Percentiles rank a stretch among this genome's conserved stretches.
Evolutionary conservation across 2,329 filamentous ascomycete species (phyloP).

Genomic region (Xylaria hypoxylon): DNA sequence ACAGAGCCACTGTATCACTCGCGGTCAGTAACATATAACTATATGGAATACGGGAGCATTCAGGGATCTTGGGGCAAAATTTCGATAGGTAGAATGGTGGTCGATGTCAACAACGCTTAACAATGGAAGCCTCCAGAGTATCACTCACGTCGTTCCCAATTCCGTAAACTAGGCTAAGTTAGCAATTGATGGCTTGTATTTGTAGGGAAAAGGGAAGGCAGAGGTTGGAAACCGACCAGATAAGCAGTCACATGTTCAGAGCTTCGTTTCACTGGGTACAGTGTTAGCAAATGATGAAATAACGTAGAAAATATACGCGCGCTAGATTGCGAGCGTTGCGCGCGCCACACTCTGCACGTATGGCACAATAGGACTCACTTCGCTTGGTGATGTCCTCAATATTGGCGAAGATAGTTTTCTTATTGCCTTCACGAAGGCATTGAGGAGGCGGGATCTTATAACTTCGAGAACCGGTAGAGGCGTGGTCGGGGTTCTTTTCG

Average conservation of each 20-base stretch:
- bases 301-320: background rate
- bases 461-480: slow-evolving; percentile 87
- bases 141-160: slow-evolving; percentile 80
- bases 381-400: slow-evolving; percentile 98
- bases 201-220: background rate
- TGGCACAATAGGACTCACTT: slow-evolving; percentile 54
- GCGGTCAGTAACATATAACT: slow-evolving; percentile 18
- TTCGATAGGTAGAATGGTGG: background rate
- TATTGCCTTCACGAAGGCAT: slow-evolving; percentile 99
- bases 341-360: background rate
- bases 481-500: slow-evolving; percentile 96
- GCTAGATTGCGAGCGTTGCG: background rate
- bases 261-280: slow-evolving; percentile 80
- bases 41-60: background rate
- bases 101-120: background rate
- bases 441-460: slow-evolving; percentile 99
- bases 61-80: background rate
- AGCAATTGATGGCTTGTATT: background rate
- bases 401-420: slow-evolving; percentile 99
- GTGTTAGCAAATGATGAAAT: slow-evolving; percentile 16
- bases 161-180: slow-evolving; percentile 75
- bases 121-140: background rate
- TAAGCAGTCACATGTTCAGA: slow-evolving; percentile 98
- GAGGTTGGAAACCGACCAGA: slow-evolving; percentile 57
- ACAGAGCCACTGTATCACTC: slow-evolving; percentile 73